Base-by-base conservation (phyloP, 805 yeast genomes). In the Wickerhamiella vanderwaltii region DNA sequence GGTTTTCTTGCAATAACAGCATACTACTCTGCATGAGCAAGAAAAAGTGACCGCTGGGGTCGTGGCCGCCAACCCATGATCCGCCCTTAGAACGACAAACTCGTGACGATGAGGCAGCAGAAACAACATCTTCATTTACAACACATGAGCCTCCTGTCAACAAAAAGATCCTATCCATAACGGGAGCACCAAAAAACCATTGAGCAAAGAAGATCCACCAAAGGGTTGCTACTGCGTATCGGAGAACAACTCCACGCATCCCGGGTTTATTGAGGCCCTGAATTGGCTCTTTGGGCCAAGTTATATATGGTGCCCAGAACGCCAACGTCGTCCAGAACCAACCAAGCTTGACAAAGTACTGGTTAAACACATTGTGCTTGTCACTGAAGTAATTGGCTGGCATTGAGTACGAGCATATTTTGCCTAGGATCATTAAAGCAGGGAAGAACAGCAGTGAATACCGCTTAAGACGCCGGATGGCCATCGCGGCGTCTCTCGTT, bases 1-100 rank as follows among this genome's bases (percentile, higher is more conserved):
- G 45, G 6, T 73, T 55, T 55, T 87, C 95, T 43, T 75, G 74
- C 54, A 81, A 65, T 48, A 88, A 54, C 43, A 80, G 71, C 43
- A 79, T 56, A 23, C 79, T 71, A 6, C 83, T 68, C 45, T 79
- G 80, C 4, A 79, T 69, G 34, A 88, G 63, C 31, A 91, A 58
- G 52, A 87, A 91, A 1, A 84, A 79, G 56, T 91, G 98, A 0
- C 98, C 98, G 46, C 88, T 79, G 4, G 97, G 95, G 62, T 91
- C 98, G 56, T 85, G 95, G 0, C 98, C 98, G 0, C 95, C 85
- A 6, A 50, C 46, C 91, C 88, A 81, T 12, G 52, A 44, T 0
- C 97, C 79, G 39, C 77, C 85, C 53, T 71, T 22, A 46, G 55
- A 39, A 57, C 91, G 60, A 57, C 91, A 72, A 1, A 17, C 31